phyloP scores from a whole-genome alignment of 768 basidiomycete species.

The Russula abietina region DNA sequence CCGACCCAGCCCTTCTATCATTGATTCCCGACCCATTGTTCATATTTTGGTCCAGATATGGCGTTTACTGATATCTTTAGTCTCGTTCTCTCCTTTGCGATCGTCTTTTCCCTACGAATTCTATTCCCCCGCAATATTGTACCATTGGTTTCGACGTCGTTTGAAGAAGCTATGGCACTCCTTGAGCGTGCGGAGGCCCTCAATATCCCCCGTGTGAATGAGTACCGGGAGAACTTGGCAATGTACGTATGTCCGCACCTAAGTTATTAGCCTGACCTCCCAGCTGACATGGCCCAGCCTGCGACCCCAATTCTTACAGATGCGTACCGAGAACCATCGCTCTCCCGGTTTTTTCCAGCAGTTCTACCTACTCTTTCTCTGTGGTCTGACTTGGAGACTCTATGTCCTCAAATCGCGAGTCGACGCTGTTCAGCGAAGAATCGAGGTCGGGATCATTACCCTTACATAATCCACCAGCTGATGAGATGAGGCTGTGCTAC shows the following conservation, averaged over 20 bases:
- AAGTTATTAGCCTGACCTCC: too few relatives aligned
- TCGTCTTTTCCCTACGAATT: neutral
- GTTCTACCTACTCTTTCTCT: neutral
- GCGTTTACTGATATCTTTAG: neutral
- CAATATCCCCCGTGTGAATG: neutral
- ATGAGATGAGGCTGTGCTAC: neutral
- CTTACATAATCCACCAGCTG: too few relatives aligned
- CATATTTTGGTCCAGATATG: neutral
- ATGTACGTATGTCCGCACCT: neutral
- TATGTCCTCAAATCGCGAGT: neutral
- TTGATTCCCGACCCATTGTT: too few relatives aligned
- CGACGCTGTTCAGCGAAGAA: neutral
- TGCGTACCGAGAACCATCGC: conserved; percentile 1
- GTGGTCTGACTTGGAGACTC: conserved; percentile 2
- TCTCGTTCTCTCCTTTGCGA: neutral
- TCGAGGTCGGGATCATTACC: neutral
- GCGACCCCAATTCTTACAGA: neutral
- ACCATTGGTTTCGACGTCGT: neutral
- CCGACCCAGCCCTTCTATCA: neutral
- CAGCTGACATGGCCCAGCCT: neutral
- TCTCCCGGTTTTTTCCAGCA: neutral
- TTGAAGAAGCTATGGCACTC: neutral
- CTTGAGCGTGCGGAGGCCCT: neutral
- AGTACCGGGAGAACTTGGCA: neutral
- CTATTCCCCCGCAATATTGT: neutral